Conservation (phyloP, 148 eudicot species). For the Silene conica region DNA sequence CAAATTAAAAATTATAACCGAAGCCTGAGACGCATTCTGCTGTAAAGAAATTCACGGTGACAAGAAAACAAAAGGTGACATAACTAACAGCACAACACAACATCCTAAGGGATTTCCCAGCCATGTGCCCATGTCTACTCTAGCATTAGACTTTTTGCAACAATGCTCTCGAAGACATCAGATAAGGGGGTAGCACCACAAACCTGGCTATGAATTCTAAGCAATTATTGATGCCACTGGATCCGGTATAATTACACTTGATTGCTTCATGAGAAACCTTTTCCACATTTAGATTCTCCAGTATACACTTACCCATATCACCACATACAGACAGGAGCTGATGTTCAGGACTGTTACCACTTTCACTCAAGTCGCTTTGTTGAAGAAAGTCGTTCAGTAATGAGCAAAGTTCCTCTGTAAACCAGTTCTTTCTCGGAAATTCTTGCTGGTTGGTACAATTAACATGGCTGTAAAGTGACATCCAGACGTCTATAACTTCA, state of each 20-base stretch:
- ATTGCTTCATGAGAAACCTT: conserved; percentile 35
- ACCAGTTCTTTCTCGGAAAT: conserved; percentile 29
- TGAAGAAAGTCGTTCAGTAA: conserved; percentile 41
- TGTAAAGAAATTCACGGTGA: neutral
- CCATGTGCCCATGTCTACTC: too few relatives aligned
- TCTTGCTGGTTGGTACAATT: conserved; percentile 27
- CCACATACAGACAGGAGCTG: conserved; percentile 38
- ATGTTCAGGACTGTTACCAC: conserved; percentile 16
- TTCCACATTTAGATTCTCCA: conserved; percentile 38
- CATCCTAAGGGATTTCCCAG: too few relatives aligned
- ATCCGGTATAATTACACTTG: conserved; percentile 26
- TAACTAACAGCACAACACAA: neutral
- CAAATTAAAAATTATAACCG: neutral
- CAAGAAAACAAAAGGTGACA: neutral
- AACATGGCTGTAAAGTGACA: conserved; percentile 49
- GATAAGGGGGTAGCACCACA: conserved; percentile 13
- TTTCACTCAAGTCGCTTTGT: conserved; percentile 23
- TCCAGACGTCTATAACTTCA: conserved; percentile 51
- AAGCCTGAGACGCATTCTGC: neutral
- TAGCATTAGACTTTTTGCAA: too few relatives aligned
- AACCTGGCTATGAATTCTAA: conserved; percentile 52
- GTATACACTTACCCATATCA: conserved; percentile 38
- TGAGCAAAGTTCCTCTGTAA: conserved; percentile 47
- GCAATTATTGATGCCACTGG: conserved; percentile 34
- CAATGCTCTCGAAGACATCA: too few relatives aligned